Evolutionary conservation across 352 stramenopile species (phyloP), one percentile per base, ranked within the genome.

Genomic region (Phytopythium helicoides): DNA sequence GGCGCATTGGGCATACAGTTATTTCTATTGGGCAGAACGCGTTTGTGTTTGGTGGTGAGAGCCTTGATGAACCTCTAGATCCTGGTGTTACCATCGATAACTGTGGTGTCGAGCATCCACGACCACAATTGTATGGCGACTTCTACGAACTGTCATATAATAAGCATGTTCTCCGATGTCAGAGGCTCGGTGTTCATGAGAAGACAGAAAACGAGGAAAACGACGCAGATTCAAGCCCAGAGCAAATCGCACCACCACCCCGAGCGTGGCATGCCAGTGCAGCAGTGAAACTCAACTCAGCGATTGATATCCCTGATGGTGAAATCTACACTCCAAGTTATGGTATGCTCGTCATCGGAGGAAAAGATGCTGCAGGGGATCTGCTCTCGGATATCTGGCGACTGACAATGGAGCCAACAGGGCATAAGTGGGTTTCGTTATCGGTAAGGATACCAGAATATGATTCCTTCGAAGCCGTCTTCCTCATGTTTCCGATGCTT

Each of bases 41-140:
- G 3, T 77, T 80, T 34, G 56, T 72, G 0, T 92, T 92, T 60
- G 82, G 82, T 15, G 82, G 82, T 5, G 76, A 90, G 23, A 39
- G 45, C 28, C 28, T 51, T 0, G 45, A 51, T 19, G 45, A 38
- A 26, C 28, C 28, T 33, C 4, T 38, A 6, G 41, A 47, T 10
- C 21, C 2, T 39, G 8, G 28, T 26, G 4, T 47, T 35, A 16
- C 39, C 6, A 44, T 19, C 3, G 42, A 59, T 11, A 36, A 35
- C 18, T 8, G n/a, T 37, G 44, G 10, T 21, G 41, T 34, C 37
- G 60, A 48, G 11, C 26, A n/a, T 16, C 38, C 25, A 12, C 40
- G 44, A 16, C 40, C 42, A 6, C 47, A 52, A 9, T 34, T 57
- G n/a, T 60, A 69, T 18, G 66, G 65, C 19, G 75, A 83, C 35